Evolutionary conservation across 768 basidiomycete genomes (phyloP).

Genomic region (Leucogyrophana mollusca): DNA sequence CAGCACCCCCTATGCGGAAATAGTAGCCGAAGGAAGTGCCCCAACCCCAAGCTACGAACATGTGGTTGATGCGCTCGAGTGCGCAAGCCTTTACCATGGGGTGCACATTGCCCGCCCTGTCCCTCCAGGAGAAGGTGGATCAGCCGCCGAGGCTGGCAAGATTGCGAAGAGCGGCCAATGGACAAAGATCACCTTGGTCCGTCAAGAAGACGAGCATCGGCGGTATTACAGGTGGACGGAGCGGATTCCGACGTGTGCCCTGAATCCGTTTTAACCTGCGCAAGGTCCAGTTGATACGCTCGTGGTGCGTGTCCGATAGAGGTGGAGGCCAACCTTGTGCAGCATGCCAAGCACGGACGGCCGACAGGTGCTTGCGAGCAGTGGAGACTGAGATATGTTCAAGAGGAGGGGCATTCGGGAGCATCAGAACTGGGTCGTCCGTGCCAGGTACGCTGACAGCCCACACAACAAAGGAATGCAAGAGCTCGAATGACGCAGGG

Average conservation of each 20-base stretch:
- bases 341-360: constrained; percentile 36
- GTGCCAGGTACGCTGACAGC: constrained; percentile 27
- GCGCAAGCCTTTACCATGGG: constrained; percentile 30
- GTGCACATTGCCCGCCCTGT: constrained; percentile 18
- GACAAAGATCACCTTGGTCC: constrained; percentile 23
- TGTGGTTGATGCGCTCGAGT: constrained; percentile 29
- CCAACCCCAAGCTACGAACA: constrained; percentile 21
- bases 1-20: constrained; percentile 44
- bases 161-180: constrained; percentile 30
- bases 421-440: background rate
- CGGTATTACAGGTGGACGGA: constrained; percentile 12
- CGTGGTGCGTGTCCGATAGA: constrained; percentile 6
- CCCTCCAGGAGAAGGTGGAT: constrained; percentile 39
- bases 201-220: constrained; percentile 32
- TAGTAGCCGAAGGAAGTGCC: constrained; percentile 39
- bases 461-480: constrained; percentile 37
- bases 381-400: constrained; percentile 28
- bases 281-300: constrained; percentile 26
- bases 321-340: constrained; percentile 38
- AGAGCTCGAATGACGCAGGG: constrained; percentile 23
- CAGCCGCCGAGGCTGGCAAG: constrained; percentile 25
- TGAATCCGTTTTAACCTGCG: constrained; percentile 27
- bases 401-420: constrained; percentile 13
- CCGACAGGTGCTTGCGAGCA: constrained; percentile 34
- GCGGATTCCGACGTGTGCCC: background rate